A percentile compares a stretch with the other conserved stretches of the same genome.
Conservation (phyloP, 805 yeast species). For the Monosporozyma unispora region DNA sequence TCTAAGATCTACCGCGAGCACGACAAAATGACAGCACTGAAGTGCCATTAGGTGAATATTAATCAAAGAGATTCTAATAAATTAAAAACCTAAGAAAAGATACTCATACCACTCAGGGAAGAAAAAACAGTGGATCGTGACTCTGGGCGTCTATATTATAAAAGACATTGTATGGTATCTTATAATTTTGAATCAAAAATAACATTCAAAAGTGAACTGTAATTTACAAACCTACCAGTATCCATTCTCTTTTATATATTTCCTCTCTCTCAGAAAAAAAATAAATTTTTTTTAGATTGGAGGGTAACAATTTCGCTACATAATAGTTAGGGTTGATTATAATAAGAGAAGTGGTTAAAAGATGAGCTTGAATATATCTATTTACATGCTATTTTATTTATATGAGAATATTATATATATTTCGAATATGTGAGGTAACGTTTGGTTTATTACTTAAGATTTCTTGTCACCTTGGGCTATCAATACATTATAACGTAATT, state of each 20-base stretch:
- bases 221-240: not conserved
- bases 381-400: not conserved
- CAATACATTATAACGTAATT: conserved; percentile 67
- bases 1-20: conserved; percentile 95
- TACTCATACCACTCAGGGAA: conserved; percentile 1
- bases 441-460: no score
- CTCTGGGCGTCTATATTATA: conserved; percentile 66
- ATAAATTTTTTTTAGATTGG: not conserved
- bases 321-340: not conserved
- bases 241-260: not conserved
- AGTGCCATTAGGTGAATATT: conserved; percentile 12
- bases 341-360: not conserved
- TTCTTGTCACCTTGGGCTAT: conserved; percentile 5
- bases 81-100: conserved; percentile 1
- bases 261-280: not conserved
- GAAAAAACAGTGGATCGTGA: conserved; percentile 32
- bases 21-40: conserved; percentile 36
- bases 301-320: not conserved
- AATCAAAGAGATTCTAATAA: not conserved
- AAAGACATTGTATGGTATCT: conserved; percentile 35
- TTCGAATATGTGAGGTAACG: no score
- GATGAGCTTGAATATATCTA: not conserved
- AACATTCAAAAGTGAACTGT: not conserved
- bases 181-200: conserved; percentile 1
- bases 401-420: conserved; percentile 4